phyloP scores from a whole-genome alignment of 1,284 basidiomycete genomes.

The Volvariella surrecta region DNA sequence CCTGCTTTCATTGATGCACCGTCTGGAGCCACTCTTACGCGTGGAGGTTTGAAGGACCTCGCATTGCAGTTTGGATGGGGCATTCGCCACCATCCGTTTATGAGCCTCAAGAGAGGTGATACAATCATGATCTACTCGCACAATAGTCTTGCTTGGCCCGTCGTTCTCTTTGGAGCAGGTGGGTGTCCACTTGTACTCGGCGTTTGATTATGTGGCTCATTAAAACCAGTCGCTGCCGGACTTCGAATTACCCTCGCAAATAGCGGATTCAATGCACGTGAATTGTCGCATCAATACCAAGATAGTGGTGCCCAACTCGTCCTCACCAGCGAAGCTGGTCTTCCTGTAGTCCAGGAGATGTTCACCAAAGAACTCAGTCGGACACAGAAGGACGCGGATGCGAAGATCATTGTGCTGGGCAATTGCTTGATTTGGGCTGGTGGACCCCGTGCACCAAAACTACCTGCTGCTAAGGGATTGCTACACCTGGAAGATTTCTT shows the following conservation, averaged over 20 bases:
- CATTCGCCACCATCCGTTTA: constrained; percentile 30
- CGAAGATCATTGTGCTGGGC: constrained; percentile 37
- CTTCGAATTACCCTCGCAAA: constrained; percentile 32
- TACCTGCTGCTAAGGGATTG: constrained; percentile 20
- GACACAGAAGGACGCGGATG: constrained; percentile 28
- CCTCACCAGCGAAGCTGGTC: constrained; percentile 43
- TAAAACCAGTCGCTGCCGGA: constrained; percentile 36
- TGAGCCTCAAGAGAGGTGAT: constrained; percentile 28
- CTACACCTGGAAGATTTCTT: constrained; percentile 34
- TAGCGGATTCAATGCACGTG: constrained; percentile 27
- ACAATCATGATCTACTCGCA: constrained; percentile 48
- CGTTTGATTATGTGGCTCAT: constrained; percentile 2
- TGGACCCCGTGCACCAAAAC: constrained; percentile 24
- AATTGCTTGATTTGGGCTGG: constrained; percentile 31
- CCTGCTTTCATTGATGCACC: constrained; percentile 64
- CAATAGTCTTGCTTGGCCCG: constrained; percentile 58
- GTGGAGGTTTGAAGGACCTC: constrained; percentile 45
- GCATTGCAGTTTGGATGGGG: constrained; percentile 50
- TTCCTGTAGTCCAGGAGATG: constrained; percentile 35
- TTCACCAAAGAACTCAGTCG: constrained; percentile 30
- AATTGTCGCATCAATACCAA: constrained; percentile 40
- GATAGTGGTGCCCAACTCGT: constrained; percentile 48
- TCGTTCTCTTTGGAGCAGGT: constrained; percentile 46
- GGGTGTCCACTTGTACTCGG: constrained; percentile 16
- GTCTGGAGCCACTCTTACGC: constrained; percentile 47